These are phyloP conservation scores for Capsicum chinense DNA, from an alignment of 257 asterid genomes.

Conservation along the genomic window DNA sequence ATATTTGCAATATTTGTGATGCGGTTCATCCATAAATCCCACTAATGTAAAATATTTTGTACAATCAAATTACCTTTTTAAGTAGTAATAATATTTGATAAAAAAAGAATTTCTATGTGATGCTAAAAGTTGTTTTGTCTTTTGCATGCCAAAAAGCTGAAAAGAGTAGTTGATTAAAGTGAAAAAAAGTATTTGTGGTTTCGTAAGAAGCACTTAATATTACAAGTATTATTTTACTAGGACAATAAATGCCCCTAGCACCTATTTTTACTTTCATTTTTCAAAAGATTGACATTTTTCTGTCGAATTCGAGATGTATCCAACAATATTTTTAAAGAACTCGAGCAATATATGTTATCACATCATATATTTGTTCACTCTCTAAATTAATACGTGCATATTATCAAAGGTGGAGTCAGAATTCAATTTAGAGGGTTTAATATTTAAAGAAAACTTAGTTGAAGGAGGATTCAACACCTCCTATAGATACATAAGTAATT, in stretches of 20 bases:
- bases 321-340: not conserved
- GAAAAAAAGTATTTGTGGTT: constrained; percentile 32
- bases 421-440: not conserved
- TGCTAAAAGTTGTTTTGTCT: constrained; percentile 40
- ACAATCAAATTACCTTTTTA: no score
- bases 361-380: no score
- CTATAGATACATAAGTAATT: no score
- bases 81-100: not conserved
- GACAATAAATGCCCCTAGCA: constrained; percentile 42
- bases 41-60: no score
- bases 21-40: no score
- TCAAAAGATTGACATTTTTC: not conserved
- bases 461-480: no score
- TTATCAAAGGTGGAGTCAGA: no score
- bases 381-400: no score
- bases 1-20: no score
- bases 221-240: constrained; percentile 31
- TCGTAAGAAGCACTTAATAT: constrained; percentile 47
- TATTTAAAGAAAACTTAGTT: no score
- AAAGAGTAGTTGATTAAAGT: constrained; percentile 28
- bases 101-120: not conserved
- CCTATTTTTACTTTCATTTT: not conserved
- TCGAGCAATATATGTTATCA: not conserved
- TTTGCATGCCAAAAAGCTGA: constrained; percentile 23
- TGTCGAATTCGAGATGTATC: not conserved